Evolutionary conservation across 2,329 filamentous ascomycete genomes (phyloP).

Genomic region (Xylaria sp.): DNA sequence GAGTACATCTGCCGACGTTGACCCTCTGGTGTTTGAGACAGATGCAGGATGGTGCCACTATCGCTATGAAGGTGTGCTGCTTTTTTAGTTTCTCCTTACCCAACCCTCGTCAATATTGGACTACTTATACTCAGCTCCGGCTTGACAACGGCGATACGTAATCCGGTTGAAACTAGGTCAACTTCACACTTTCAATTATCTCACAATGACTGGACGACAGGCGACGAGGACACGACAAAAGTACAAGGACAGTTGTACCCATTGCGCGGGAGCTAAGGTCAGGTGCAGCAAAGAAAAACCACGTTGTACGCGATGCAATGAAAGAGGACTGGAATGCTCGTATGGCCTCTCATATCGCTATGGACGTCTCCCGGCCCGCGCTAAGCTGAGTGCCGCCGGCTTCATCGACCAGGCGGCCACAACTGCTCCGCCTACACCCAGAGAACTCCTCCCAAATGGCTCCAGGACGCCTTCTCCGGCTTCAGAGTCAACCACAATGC

Average conservation of each 20-base stretch:
- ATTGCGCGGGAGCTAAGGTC: constrained; percentile 43
- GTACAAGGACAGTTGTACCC: constrained; percentile 43
- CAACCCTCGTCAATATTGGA: constrained; percentile 28
- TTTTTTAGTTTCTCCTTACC: constrained; percentile 27
- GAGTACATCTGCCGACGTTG: constrained; percentile 34
- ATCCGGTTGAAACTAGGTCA: constrained; percentile 11
- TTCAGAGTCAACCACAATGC: constrained; percentile 32
- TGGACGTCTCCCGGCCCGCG: constrained; percentile 41
- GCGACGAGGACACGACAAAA: constrained; percentile 42
- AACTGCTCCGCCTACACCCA: constrained; percentile 35
- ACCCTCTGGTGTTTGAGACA: constrained; percentile 31
- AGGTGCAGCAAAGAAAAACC: constrained; percentile 44
- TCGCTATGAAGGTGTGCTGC: constrained; percentile 33
- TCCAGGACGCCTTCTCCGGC: constrained; percentile 38
- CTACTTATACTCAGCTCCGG: constrained; percentile 37
- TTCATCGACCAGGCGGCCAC: constrained; percentile 33
- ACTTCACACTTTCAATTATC: constrained; percentile 26
- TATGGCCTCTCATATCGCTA: constrained; percentile 43
- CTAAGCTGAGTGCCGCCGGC: constrained; percentile 34
- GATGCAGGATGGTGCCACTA: constrained; percentile 39
- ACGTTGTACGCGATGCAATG: constrained; percentile 39
- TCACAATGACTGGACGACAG: constrained; percentile 40
- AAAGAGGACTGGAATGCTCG: constrained; percentile 39
- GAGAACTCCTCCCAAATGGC: constrained; percentile 37
- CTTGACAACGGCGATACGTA: constrained; percentile 26